Conservation (phyloP, 257 asterid genomes). For the Solanum commersonii region DNA sequence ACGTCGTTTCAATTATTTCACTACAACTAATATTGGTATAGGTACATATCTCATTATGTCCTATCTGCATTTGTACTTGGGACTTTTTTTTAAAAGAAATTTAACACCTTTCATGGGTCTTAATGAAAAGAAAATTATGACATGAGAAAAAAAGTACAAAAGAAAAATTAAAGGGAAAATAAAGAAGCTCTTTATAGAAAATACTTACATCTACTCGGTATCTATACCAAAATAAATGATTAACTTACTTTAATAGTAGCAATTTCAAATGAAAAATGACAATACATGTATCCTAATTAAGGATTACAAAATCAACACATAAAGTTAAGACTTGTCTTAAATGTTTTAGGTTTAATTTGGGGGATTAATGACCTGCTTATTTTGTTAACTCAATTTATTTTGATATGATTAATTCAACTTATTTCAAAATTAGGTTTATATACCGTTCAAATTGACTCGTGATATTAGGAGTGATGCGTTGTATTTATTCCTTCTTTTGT, state of each 20-base stretch:
- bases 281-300: neutral
- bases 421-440: too few species aligned
- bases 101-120: neutral
- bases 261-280: neutral
- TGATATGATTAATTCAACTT: too few species aligned
- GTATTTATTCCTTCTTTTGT: too few species aligned
- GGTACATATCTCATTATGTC: neutral
- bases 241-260: neutral
- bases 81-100: fast-evolving
- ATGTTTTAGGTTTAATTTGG: neutral
- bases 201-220: neutral
- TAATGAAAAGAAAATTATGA: neutral
- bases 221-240: neutral
- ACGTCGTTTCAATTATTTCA: too few species aligned
- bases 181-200: neutral
- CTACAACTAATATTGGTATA: neutral
- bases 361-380: neutral
- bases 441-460: too few species aligned
- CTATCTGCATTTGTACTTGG: neutral
- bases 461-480: neutral
- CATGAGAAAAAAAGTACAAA: neutral
- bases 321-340: neutral
- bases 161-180: neutral
- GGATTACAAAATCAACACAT: neutral
- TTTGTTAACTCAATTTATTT: too few species aligned